phyloP scores from a whole-genome alignment of 2,329 filamentous ascomycete genomes.

The Neoascochyta sp. region DNA sequence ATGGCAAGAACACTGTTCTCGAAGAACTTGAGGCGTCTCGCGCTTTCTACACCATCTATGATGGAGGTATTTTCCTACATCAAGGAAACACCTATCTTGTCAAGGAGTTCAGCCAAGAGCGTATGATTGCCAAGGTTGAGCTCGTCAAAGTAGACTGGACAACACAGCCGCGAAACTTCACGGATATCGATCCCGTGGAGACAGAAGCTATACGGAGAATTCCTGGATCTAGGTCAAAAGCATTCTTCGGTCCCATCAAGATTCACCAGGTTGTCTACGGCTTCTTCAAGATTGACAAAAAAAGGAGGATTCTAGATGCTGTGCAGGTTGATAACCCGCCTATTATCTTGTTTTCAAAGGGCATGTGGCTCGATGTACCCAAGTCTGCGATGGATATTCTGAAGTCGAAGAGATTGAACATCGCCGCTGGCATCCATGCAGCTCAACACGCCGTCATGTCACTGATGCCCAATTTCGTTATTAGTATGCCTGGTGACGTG shows the following conservation, averaged over 20 bases:
- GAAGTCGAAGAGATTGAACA: conserved; percentile 66
- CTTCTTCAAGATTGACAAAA: conserved; percentile 94
- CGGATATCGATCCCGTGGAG: conserved; percentile 88
- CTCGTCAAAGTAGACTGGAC: conserved; percentile 92
- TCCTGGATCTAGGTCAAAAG: conserved; percentile 58
- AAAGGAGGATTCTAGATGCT: conserved; percentile 80
- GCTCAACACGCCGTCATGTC: conserved; percentile 88
- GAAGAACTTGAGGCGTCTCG: conserved; percentile 95
- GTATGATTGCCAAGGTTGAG: conserved; percentile 80
- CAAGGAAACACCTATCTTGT: conserved; percentile 93
- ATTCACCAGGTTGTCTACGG: conserved; percentile 89
- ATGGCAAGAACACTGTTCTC: conserved; percentile 76
- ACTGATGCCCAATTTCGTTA: conserved; percentile 85
- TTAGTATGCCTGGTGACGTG: conserved; percentile 86
- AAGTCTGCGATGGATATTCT: conserved; percentile 75
- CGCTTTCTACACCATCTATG: conserved; percentile 94
- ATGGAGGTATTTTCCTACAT: conserved; percentile 94
- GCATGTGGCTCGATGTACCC: conserved; percentile 94
- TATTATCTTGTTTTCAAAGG: conserved; percentile 77
- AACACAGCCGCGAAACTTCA: conserved; percentile 87
- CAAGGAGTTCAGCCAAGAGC: conserved; percentile 78
- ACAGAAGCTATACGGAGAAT: conserved; percentile 82
- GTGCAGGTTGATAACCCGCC: conserved; percentile 91
- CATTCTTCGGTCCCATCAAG: conserved; percentile 81
- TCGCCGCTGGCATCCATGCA: conserved; percentile 87